Percentiles rank a stretch among this genome's conserved stretches.
These are phyloP conservation scores for Pythium volutum DNA, from an alignment of 352 stramenopile species.

Conservation along the genomic window DNA sequence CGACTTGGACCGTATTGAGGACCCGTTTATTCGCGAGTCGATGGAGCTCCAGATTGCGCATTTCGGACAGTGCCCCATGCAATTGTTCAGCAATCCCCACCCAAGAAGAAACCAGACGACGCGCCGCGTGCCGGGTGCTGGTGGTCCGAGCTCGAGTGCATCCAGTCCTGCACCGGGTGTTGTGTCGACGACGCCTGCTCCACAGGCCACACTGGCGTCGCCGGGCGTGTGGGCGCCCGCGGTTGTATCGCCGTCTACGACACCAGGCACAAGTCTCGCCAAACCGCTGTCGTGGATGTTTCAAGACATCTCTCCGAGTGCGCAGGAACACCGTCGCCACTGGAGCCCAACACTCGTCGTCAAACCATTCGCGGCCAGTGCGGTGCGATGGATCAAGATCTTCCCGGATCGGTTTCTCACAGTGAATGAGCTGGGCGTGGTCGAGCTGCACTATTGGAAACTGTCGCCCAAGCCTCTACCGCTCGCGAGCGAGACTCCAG, in stretches of 20 bases:
- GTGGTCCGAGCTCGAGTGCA: slow-evolving; percentile 17
- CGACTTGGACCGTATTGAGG: slow-evolving; percentile 96
- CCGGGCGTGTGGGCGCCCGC: slow-evolving; percentile 10
- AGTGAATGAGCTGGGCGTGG: slow-evolving; percentile 79
- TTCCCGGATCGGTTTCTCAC: slow-evolving; percentile 73
- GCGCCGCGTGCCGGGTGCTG: slow-evolving; percentile 1
- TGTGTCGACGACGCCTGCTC: neutral
- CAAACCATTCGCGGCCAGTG: slow-evolving; percentile 53
- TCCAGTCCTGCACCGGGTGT: slow-evolving; percentile 19
- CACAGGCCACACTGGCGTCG: neutral
- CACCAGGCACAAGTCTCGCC: slow-evolving; percentile 3
- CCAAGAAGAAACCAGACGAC: slow-evolving; percentile 41
- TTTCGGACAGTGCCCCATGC: slow-evolving; percentile 98
- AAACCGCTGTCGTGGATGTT: slow-evolving; percentile 66
- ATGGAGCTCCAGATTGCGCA: slow-evolving; percentile 98
- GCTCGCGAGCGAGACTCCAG: neutral
- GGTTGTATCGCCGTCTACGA: neutral
- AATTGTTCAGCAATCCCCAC: slow-evolving; percentile 87
- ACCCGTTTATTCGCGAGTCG: slow-evolving; percentile 90
- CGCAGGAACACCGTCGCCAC: slow-evolving; percentile 52
- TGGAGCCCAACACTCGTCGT: slow-evolving; percentile 63
- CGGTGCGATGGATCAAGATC: slow-evolving; percentile 67
- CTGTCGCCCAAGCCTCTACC: slow-evolving; percentile 51
- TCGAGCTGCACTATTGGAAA: slow-evolving; percentile 88
- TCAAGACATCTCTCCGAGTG: slow-evolving; percentile 44